Percentiles rank a stretch among this genome's conserved stretches.
Conservation (phyloP, 164 flowering plant genomes). For the grape (Vitis vinifera) region ASM3070453v1 NC_081806.1:5717001-5717500, state of each 20-base stretch:
- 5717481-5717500: slow-evolving; percentile 49
- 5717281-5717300: slow-evolving; percentile 60
- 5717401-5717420: slow-evolving; percentile 50
- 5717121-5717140: slow-evolving; percentile 52
- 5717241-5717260: slow-evolving; percentile 38
- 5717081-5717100: slow-evolving; percentile 59
- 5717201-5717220: slow-evolving; percentile 80
- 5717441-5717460: slow-evolving; percentile 42
- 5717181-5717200: slow-evolving; percentile 75
- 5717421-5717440: slow-evolving; percentile 36
- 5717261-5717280: slow-evolving; percentile 63
- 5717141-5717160: slow-evolving; percentile 78
- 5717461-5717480: slow-evolving; percentile 45
- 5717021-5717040: slow-evolving; percentile 44
- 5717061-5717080: slow-evolving; percentile 82
- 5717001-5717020: slow-evolving; percentile 44
- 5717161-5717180: slow-evolving; percentile 79
- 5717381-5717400: slow-evolving; percentile 88
- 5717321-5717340: slow-evolving; percentile 43
- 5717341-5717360: slow-evolving; percentile 34
- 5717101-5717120: slow-evolving; percentile 53
- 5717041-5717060: slow-evolving; percentile 50
- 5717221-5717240: slow-evolving; percentile 47
- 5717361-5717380: slow-evolving; percentile 67
- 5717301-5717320: slow-evolving; percentile 65